Conservation (phyloP, 2,329 filamentous ascomycete genomes). For the Aspergillus pseudoglaucus region DNA sequence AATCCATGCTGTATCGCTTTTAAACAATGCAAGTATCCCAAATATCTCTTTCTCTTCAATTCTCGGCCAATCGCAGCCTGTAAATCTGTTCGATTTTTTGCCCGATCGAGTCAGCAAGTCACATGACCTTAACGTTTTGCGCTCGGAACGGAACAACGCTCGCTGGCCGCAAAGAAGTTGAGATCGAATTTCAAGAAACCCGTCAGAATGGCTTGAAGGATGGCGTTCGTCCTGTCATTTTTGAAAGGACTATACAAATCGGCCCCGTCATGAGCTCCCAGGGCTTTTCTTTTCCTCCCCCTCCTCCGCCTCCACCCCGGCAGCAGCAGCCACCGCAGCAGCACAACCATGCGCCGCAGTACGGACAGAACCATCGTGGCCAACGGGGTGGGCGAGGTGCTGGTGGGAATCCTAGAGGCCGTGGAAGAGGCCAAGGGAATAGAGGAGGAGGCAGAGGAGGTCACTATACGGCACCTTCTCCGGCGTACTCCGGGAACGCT, state of each 20-base stretch:
- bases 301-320: conserved; percentile 36
- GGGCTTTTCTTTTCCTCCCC: conserved; percentile 42
- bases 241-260: conserved; percentile 17
- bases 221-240: conserved; percentile 18
- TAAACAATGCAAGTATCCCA: neutral
- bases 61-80: conserved; percentile 15
- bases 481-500: conserved; percentile 12
- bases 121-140: conserved; percentile 11
- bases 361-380: conserved; percentile 20
- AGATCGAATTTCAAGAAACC: neutral
- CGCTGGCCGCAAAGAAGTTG: neutral
- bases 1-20: neutral
- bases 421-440: conserved; percentile 30
- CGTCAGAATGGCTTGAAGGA: conserved; percentile 19
- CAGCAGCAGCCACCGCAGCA: conserved; percentile 15
- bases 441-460: conserved; percentile 22
- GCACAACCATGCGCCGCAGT: conserved; percentile 14
- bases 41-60: neutral
- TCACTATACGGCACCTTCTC: conserved; percentile 16
- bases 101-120: neutral
- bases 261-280: conserved; percentile 32
- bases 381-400: conserved; percentile 22
- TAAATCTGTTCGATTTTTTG: conserved; percentile 9
- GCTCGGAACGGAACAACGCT: conserved; percentile 19
- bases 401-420: conserved; percentile 24